Base-by-base conservation (phyloP, 129 eudicot species). In the Apium graveolens region DNA sequence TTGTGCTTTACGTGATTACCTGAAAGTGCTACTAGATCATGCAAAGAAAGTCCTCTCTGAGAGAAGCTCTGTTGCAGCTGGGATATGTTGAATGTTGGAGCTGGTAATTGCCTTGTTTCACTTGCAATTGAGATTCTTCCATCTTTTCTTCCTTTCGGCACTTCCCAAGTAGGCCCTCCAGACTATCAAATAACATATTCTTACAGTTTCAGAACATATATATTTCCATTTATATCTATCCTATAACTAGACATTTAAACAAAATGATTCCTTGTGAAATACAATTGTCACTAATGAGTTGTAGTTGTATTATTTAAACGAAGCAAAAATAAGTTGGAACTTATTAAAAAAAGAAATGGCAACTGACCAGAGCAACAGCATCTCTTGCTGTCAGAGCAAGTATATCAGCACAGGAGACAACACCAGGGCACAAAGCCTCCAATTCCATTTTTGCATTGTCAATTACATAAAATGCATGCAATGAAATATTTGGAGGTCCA, bases 361-460 rank as follows among this genome's bases (percentile, higher is more conserved):
- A 17, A 84, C 93, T 85, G 17, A 92, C 98, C 82, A 90, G 81
- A 77, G 89, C 74, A 74, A 93, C 96, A 0, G 87, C 96, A 81
- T 93, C 98, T 45, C 92, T 88, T 21, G 98, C 98, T 45, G 96
- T 92, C 38, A 93, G 66, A n/a, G 96, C 96, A 68, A 93, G 72
- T 41, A 93, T 87, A 83, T 93, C 96, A 39, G 98, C 98, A 88
- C 98, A 93, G 27, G 98, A 93, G 57, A 93, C 98, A 2, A 85
- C 90, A 57, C 91, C 89, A 80, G 98, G 98, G 78, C 98, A 93
- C 53, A 80, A 9, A 39, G 87, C 85, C 85, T 93, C 97, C 31
- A 90, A 46, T 80, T 87, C 89, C 39, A 84, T 83, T 74, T 92
- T 92, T n/a, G 86, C 93, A 57, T 77, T 45, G 76, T 92, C 97